A percentile compares a stretch with the other conserved stretches of the same genome.
phyloP scores from a whole-genome alignment of 305 asterid genomes.

The Solanum hybrid region DNA sequence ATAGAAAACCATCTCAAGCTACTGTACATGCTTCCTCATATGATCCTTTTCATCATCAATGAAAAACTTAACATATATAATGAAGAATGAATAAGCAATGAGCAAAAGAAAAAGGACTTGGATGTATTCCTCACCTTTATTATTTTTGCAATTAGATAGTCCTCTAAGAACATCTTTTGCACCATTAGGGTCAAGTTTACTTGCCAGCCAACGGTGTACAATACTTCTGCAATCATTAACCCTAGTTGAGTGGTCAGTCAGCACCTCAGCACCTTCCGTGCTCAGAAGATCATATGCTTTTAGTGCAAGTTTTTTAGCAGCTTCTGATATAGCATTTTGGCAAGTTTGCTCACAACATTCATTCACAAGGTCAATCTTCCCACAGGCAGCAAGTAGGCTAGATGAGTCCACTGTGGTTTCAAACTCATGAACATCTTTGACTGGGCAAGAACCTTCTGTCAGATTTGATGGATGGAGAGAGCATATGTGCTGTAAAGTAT shows the following conservation, averaged over 20 bases:
- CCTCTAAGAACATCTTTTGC: conserved; percentile 92
- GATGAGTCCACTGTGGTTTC: conserved; percentile 66
- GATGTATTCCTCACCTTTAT: conserved; percentile 52
- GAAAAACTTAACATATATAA: neutral
- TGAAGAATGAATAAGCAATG: neutral
- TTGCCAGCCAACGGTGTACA: conserved; percentile 84
- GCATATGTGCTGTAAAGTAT: conserved; percentile 60
- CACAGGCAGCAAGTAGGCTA: conserved; percentile 71
- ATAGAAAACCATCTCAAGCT: neutral
- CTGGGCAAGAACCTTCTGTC: conserved; percentile 90
- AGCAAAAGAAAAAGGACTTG: neutral
- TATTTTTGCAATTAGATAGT: conserved; percentile 80
- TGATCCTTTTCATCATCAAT: neutral
- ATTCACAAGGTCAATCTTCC: conserved; percentile 70
- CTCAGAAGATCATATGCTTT: conserved; percentile 54
- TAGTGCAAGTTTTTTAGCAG: conserved; percentile 72
- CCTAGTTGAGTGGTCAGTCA: conserved; percentile 61
- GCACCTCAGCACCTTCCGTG: conserved; percentile 38
- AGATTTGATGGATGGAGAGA: conserved; percentile 72
- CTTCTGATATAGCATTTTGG: conserved; percentile 83
- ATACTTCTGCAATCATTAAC: conserved; percentile 72
- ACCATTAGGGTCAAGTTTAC: conserved; percentile 69
- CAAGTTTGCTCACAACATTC: conserved; percentile 96
- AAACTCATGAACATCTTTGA: conserved; percentile 57
- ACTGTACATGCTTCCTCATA: neutral